Conservation (phyloP, 257 asterid genomes). For the Paraleonurus japonicus region DNA sequence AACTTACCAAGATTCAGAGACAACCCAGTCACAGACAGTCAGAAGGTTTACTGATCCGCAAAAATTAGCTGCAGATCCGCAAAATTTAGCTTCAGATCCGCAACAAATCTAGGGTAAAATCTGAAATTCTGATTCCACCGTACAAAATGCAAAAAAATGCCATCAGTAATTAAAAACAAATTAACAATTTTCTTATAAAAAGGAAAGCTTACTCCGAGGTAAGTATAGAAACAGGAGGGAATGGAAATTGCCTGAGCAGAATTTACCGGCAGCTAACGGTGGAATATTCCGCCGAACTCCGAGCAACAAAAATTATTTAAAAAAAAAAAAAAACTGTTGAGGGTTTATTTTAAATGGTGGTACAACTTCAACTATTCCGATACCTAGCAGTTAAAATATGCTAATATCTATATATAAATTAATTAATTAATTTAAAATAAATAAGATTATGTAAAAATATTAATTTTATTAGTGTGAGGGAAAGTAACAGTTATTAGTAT, state of each 20-base stretch:
- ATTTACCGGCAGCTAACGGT: conserved; percentile 42
- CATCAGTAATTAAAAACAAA: conserved; percentile 10
- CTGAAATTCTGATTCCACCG: neutral
- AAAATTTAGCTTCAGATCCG: conserved; percentile 52
- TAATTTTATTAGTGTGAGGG: conserved; percentile 13
- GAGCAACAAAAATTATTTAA: conserved; percentile 21
- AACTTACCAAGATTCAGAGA: conserved; percentile 45
- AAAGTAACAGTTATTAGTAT: conserved; percentile 12
- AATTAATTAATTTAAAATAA: neutral
- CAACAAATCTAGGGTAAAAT: conserved; percentile 21
- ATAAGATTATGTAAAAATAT: neutral
- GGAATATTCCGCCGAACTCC: conserved; percentile 39
- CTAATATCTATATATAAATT: conserved; percentile 22
- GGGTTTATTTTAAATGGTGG: conserved; percentile 43
- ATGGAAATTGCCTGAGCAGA: conserved; percentile 12
- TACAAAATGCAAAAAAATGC: conserved; percentile 23
- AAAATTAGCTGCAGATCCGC: no score
- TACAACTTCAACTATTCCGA: conserved; percentile 30
- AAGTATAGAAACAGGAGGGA: neutral
- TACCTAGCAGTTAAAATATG: conserved; percentile 42
- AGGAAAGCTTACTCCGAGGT: conserved; percentile 25
- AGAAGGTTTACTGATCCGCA: conserved; percentile 34
- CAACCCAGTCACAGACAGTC: conserved; percentile 2
- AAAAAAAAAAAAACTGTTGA: conserved; percentile 26
- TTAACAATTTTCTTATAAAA: conserved; percentile 10